Base-by-base conservation (phyloP, 2,329 filamentous ascomycete genomes). In the Huntiella abstrusa region DNA sequence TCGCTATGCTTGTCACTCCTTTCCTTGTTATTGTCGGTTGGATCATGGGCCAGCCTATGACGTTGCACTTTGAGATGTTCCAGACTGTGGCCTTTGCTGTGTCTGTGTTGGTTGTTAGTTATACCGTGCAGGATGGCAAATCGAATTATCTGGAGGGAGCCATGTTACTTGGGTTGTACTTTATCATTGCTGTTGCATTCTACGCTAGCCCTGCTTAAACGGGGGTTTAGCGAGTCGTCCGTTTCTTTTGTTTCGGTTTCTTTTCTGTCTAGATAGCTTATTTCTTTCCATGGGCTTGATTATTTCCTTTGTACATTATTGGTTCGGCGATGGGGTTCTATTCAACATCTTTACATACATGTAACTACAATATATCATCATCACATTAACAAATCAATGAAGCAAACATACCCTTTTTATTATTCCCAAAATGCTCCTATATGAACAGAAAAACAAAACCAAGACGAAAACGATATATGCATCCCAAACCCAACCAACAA, bases 61-160 rank as follows among this genome's bases (percentile, higher is more conserved):
- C 80, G 5, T 68, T 88, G 37, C 80, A 82, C 57, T 91, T 91
- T 57, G 79, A 87, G 64, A 82, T 85, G 42, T 93, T 92, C 61
- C 84, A 92, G 69, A 92, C 84, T 0, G 77, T 86, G 36, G 74
- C 80, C 1, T 86, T 86, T 59, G 82, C 80, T 48, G 68, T 86
- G 45, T 81, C 78, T 7, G 79, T 83, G 2, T 62, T 86, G 37
- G 79, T 86, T 32, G 80, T 85, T 33, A 83, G 74, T 48, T 86
- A 76, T 60, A 81, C 73, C 2, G 79, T 87, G 38, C 78, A 83
- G 57, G 83, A 88, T 56, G 83, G 83, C 55, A 83, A 82, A 60
- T 83, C 77, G 11, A 91, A 88, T 60, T 88, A 88, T 54, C 71
- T 88, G 16, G 83, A 88, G 59, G 83, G 83, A 39, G 80, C 80